Conservation (phyloP, 2,329 filamentous ascomycete species). For the Aspergillus glaucus region DNA sequence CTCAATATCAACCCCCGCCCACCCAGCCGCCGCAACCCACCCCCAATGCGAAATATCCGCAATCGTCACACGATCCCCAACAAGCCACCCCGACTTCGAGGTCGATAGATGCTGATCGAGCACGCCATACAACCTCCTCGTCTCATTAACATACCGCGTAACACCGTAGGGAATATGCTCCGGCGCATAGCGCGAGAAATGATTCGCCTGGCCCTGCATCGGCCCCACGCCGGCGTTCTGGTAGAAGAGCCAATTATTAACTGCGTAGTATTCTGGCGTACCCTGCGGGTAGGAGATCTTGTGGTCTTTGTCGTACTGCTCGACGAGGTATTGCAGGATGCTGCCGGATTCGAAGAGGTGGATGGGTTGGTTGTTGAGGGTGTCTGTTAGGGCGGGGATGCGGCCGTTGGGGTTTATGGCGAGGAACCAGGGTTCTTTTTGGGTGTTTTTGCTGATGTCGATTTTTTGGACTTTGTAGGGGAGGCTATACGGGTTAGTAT, state of each 20-base stretch:
- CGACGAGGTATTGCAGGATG: conserved; percentile 77
- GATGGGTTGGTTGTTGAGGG: conserved; percentile 67
- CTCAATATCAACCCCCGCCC: conserved; percentile 61
- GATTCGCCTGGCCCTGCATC: conserved; percentile 80
- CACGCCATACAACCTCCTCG: conserved; percentile 71
- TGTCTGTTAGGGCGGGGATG: conserved; percentile 82
- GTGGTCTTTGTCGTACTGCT: conserved; percentile 73
- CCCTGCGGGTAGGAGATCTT: conserved; percentile 74
- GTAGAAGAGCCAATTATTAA: conserved; percentile 72
- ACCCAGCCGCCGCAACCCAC: conserved; percentile 60
- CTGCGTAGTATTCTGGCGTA: conserved; percentile 69
- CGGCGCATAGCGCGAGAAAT: conserved; percentile 76
- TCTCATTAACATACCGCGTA: conserved; percentile 76
- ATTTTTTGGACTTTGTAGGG: conserved; percentile 72
- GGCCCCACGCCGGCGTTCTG: conserved; percentile 75
- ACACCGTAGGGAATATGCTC: conserved; percentile 78
- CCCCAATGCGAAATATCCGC: conserved; percentile 78
- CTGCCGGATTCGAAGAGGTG: conserved; percentile 75
- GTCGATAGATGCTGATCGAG: conserved; percentile 63
- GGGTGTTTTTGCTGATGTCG: conserved; percentile 66
- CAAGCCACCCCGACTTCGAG: conserved; percentile 47
- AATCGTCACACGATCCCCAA: conserved; percentile 42
- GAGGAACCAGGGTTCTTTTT: conserved; percentile 79
- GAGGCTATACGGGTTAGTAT: conserved; percentile 34
- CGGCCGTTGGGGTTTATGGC: conserved; percentile 90